Conservation (phyloP, 495 filamentous ascomycete genomes). For the Xylaria scruposa region DNA sequence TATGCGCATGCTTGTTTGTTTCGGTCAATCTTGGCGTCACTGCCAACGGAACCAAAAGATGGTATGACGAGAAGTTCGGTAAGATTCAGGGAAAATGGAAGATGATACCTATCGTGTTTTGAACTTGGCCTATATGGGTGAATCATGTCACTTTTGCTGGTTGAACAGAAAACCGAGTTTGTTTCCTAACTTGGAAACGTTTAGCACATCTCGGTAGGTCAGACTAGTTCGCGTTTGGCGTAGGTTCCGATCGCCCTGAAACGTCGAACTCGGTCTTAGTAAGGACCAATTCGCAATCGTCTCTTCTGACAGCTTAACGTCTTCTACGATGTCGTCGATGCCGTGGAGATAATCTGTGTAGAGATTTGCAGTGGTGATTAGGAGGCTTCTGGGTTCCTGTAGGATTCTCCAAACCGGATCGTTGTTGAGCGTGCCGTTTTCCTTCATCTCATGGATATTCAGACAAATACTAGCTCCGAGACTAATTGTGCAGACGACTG, state of each 20-base stretch:
- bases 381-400: slow-evolving; percentile 84
- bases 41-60: slow-evolving; percentile 74
- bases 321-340: slow-evolving; percentile 66
- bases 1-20: slow-evolving; percentile 74
- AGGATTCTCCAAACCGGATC: slow-evolving; percentile 71
- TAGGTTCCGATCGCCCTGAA: slow-evolving; percentile 62
- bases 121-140: slow-evolving; percentile 26
- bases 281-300: slow-evolving; percentile 85
- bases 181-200: slow-evolving; percentile 77
- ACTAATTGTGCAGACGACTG: slow-evolving; percentile 88
- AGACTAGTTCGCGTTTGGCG: slow-evolving; percentile 79
- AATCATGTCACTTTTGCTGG: slow-evolving; percentile 45
- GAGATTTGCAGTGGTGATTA: slow-evolving; percentile 71
- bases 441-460: slow-evolving; percentile 73
- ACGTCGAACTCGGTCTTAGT: slow-evolving; percentile 66
- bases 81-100: slow-evolving; percentile 71
- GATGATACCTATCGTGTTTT: slow-evolving; percentile 85
- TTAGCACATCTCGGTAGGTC: slow-evolving; percentile 92
- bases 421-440: slow-evolving; percentile 53
- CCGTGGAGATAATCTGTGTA: slow-evolving; percentile 81
- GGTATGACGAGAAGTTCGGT: slow-evolving; percentile 86
- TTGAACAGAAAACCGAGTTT: slow-evolving; percentile 65
- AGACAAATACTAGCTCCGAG: slow-evolving; percentile 78
- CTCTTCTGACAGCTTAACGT: slow-evolving; percentile 63
- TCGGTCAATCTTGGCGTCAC: slow-evolving; percentile 81